These are phyloP conservation scores for Urostyla sp. DNA, from an alignment of 73 alveolate genomes.

Conservation along the genomic window DNA sequence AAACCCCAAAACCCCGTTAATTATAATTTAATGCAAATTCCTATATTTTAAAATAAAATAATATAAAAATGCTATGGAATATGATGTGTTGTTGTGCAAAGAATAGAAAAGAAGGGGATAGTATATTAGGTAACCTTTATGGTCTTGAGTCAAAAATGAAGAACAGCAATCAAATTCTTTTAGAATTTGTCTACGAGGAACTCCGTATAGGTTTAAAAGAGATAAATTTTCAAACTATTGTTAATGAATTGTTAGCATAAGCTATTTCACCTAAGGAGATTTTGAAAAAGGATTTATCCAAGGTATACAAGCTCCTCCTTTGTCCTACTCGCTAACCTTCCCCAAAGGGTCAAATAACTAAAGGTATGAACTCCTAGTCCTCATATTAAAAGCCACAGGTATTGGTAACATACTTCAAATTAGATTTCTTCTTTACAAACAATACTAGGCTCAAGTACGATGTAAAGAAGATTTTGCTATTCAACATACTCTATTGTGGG, in stretches of 20 bases:
- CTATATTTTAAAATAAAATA: background rate
- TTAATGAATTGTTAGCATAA: too few relatives aligned
- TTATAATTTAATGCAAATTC: background rate
- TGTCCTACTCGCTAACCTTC: too few relatives aligned
- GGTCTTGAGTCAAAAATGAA: constrained; percentile 39
- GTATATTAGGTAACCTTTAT: background rate
- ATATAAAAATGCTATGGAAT: background rate
- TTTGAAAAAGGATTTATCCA: too few relatives aligned
- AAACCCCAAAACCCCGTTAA: background rate
- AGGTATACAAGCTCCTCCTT: too few relatives aligned
- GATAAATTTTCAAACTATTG: too few relatives aligned
- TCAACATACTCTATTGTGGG: constrained; percentile 41
- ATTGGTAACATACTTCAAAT: too few relatives aligned
- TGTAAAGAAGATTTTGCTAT: constrained; percentile 25
- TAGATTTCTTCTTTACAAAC: constrained; percentile 39
- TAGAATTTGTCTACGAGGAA: constrained; percentile 46
- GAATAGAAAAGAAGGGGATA: constrained; percentile 27
- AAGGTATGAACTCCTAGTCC: too few relatives aligned
- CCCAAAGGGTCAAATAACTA: too few relatives aligned
- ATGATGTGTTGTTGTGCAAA: constrained; percentile 39
- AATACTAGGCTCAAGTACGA: constrained; percentile 37
- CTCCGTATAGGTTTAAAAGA: constrained; percentile 32
- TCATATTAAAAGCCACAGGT: too few relatives aligned
- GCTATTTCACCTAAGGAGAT: too few relatives aligned
- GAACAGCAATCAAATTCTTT: constrained; percentile 29